Evolutionary conservation across 2,329 filamentous ascomycete genomes (phyloP).

Genomic region (Aspergillus pseudotamarii): DNA sequence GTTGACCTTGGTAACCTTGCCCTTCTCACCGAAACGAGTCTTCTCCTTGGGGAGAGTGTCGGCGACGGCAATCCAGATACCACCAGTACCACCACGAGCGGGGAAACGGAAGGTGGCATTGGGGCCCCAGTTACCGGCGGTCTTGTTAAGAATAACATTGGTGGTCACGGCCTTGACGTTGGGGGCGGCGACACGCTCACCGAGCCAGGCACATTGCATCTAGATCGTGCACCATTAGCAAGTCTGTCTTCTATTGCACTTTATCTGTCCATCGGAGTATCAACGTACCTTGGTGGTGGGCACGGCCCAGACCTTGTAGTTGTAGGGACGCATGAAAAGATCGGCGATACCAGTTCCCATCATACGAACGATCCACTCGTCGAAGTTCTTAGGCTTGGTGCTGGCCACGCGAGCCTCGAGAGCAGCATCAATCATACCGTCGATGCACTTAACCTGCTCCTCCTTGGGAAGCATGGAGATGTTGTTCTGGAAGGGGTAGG

Average conservation of each 20-base stretch:
- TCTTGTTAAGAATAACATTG: conserved; percentile 95
- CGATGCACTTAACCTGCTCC: conserved; percentile 91
- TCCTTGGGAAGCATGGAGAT: conserved; percentile 97
- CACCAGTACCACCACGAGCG: conserved; percentile 90
- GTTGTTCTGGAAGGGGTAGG: conserved; percentile 99
- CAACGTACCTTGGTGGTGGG: conserved; percentile 85
- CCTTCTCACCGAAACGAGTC: conserved; percentile 83
- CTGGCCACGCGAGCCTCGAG: conserved; percentile 82
- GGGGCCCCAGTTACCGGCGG: conserved; percentile 95
- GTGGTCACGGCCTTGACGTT: conserved; percentile 91
- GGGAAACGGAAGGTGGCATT: conserved; percentile 99
- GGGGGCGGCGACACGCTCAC: conserved; percentile 95
- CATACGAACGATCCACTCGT: conserved; percentile 96
- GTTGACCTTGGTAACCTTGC: conserved; percentile 83
- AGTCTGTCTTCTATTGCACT: neutral
- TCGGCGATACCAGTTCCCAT: conserved; percentile 88
- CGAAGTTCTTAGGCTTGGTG: conserved; percentile 94
- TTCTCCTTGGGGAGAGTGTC: conserved; percentile 91
- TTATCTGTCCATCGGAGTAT: neutral
- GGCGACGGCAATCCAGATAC: conserved; percentile 98
- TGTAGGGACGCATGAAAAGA: conserved; percentile 98
- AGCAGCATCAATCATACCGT: conserved; percentile 94
- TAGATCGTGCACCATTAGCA: conserved; percentile 41
- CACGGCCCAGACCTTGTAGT: conserved; percentile 99
- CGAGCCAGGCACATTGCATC: conserved; percentile 99